Evolutionary conservation across 768 basidiomycete genomes (phyloP).

Genomic region (Boletales sp.): DNA sequence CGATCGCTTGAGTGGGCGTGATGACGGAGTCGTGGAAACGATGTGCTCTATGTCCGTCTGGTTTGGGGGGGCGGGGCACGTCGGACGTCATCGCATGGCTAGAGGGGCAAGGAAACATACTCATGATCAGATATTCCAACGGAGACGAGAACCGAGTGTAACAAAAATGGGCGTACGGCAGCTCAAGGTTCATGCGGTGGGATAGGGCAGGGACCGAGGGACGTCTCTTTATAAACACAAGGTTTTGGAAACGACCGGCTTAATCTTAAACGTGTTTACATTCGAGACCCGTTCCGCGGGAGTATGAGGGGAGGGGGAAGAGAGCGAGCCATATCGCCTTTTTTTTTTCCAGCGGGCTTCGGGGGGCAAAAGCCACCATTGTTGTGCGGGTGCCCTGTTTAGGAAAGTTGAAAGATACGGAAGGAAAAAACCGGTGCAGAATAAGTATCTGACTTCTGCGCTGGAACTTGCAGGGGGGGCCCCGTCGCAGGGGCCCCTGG

Average conservation of each 20-base stretch:
- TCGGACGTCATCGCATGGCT: slow-evolving; percentile 36
- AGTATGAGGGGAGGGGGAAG: neutral
- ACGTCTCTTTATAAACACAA: slow-evolving; percentile 31
- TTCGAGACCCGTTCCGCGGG: slow-evolving; percentile 24
- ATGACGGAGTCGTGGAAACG: slow-evolving; percentile 26
- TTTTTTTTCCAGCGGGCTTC: slow-evolving; percentile 5
- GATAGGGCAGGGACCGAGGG: slow-evolving; percentile 30
- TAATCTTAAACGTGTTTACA: slow-evolving; percentile 28
- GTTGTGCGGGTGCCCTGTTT: slow-evolving; percentile 24
- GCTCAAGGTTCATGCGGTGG: slow-evolving; percentile 33
- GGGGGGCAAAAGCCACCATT: slow-evolving; percentile 23
- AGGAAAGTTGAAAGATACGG: slow-evolving; percentile 33
- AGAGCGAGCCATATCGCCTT: slow-evolving; percentile 4
- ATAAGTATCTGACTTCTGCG: slow-evolving; percentile 31
- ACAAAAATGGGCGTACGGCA: slow-evolving; percentile 37
- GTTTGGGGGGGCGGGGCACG: slow-evolving; percentile 29
- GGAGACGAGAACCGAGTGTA: slow-evolving; percentile 21
- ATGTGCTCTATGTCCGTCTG: slow-evolving; percentile 31
- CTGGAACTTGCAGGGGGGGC: slow-evolving; percentile 28
- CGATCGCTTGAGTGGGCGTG: slow-evolving; percentile 61
- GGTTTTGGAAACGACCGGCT: slow-evolving; percentile 22
- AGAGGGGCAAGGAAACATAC: slow-evolving; percentile 25
- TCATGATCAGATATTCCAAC: slow-evolving; percentile 26
- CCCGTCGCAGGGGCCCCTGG: slow-evolving; percentile 23
- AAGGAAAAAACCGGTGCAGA: slow-evolving; percentile 24